Evolutionary conservation across 2,329 filamentous ascomycete species (phyloP).

Genomic region (Penicillium sp.): DNA sequence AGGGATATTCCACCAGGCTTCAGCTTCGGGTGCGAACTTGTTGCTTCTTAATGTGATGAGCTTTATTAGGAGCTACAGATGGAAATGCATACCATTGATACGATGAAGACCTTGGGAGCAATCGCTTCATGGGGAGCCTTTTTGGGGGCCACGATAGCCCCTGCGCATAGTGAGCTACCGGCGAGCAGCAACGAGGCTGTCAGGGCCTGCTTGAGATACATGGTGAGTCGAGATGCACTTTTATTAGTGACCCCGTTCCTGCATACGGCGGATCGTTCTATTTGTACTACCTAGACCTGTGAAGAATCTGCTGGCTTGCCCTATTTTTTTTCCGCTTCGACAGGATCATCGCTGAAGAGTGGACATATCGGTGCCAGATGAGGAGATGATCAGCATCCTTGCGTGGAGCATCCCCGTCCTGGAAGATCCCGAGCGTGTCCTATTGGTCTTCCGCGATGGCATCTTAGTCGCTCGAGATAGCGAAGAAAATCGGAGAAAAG

Average conservation of each 20-base stretch:
- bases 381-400: not conserved
- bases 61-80: not conserved
- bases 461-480: not conserved
- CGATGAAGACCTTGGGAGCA: slow-evolving; percentile 42
- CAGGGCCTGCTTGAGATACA: slow-evolving; percentile 12
- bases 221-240: not conserved
- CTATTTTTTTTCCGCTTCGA: not conserved
- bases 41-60: not conserved
- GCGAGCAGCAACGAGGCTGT: slow-evolving; percentile 17
- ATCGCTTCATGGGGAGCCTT: slow-evolving; percentile 19
- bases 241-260: not conserved
- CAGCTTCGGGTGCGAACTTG: slow-evolving; percentile 60
- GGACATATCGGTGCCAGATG: not conserved
- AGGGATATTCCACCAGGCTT: slow-evolving; percentile 57
- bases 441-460: not conserved
- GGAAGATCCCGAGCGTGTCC: not conserved
- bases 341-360: not conserved
- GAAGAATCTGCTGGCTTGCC: slow-evolving; percentile 2
- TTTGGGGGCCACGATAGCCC: not conserved
- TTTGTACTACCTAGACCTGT: not conserved
- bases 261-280: not conserved
- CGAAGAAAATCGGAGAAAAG: not conserved
- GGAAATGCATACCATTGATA: slow-evolving; percentile 37
- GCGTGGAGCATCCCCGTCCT: not conserved
- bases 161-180: slow-evolving; percentile 13